Base-by-base conservation (phyloP, 306 rosid genomes). In the Betula pendula region DNA sequence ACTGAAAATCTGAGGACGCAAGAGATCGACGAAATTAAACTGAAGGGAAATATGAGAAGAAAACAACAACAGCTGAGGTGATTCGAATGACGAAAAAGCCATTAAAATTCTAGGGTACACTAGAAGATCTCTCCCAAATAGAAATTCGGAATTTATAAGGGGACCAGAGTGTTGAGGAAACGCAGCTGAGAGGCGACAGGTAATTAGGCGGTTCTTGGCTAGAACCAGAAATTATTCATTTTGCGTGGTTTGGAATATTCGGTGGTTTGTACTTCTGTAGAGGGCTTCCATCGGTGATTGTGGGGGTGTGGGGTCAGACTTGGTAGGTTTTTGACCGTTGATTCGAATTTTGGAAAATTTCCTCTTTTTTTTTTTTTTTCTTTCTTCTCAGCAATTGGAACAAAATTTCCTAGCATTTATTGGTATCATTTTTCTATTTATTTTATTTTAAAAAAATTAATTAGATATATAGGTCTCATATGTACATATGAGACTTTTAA, bases 71-170 rank as follows among this genome's bases (percentile, higher is more conserved):
- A 58, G 51, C 80, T 51, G 53, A 31, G 83, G 74, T 81, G 79
- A 83, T 67, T 88, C 63, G 49, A 47, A 67, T 74, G 89, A 84
- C 75, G 85, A 90, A 79, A 47, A 65, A 84, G 88, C 97, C 97
- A 92, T 90, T 81, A 88, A 92, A 81, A 22, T 76, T 63, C 52
- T 12, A 58, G 16, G 72, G 50, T 4, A 51, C 40, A 71, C 50
- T 53, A 9, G 70, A 66, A 55, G 79, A 66, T 43, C 16, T 58
- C 56, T 45, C 38, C 2, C 22, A 13, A 15, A 42, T 24, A 63
- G 74, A 40, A 74, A 58, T 47, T 71, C n/a, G 59, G 35, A 56
- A 38, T 49, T 42, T 55, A 76, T 6, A 72, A 50, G 24, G 53
- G n/a, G 3, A 71, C 2, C 15, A 72, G 56, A 60, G 73, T 4